Percentiles rank a stretch among this genome's conserved stretches.
Conservation (phyloP, 495 filamentous ascomycete genomes). For the Xylaria venustula region DNA sequence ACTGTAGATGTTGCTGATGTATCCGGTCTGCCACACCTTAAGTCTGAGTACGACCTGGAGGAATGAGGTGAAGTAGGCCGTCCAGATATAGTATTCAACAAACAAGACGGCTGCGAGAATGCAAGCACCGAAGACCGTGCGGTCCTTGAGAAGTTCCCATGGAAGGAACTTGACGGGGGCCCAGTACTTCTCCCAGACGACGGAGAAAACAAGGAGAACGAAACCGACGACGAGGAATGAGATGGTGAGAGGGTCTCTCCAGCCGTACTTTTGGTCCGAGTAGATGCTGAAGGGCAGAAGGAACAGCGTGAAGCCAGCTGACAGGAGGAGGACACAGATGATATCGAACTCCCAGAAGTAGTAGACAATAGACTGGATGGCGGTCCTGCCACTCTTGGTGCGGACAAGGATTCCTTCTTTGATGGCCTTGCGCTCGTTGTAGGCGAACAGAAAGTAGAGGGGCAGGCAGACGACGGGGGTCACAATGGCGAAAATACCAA, state of each 20-base stretch:
- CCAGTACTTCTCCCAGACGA: conserved; percentile 54
- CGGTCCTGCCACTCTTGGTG: conserved; percentile 47
- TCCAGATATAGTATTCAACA: conserved; percentile 61
- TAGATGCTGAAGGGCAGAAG: conserved; percentile 61
- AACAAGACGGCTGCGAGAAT: conserved; percentile 51
- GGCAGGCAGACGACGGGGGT: conserved; percentile 56
- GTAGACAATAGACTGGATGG: conserved; percentile 46
- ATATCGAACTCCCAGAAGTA: conserved; percentile 60
- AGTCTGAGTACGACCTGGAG: conserved; percentile 61
- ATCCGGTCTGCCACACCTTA: conserved; percentile 46
- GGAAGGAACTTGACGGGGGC: conserved; percentile 58
- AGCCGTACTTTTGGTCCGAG: conserved; percentile 46
- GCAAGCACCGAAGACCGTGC: conserved; percentile 60
- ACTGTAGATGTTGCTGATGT: conserved; percentile 50
- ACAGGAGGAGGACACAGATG: conserved; percentile 53
- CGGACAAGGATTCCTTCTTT: conserved; percentile 42
- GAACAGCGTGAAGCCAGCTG: conserved; percentile 57
- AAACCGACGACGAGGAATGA: conserved; percentile 55
- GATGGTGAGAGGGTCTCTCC: conserved; percentile 54
- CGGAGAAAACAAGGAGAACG: conserved; percentile 51
- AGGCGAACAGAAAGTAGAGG: conserved; percentile 51
- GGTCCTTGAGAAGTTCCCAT: conserved; percentile 56
- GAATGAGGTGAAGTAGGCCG: conserved; percentile 57
- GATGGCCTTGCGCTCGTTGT: conserved; percentile 52
- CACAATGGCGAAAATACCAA: conserved; percentile 60